Percentiles rank a stretch among this genome's conserved stretches.
phyloP scores from a whole-genome alignment of 495 filamentous ascomycete genomes.

The Rusavskia elegans region DNA sequence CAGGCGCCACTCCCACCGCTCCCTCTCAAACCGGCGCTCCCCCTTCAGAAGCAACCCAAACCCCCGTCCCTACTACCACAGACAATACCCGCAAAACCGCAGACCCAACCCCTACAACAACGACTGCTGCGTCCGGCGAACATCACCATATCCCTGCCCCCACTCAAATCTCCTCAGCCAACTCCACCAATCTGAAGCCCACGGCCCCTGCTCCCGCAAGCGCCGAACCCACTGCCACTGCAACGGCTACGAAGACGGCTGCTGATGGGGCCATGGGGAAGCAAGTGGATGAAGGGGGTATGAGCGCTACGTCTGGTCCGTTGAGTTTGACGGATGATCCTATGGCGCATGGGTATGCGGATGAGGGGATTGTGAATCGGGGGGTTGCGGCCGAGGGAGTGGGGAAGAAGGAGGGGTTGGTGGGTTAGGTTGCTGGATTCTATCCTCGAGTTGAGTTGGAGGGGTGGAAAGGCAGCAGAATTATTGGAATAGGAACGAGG shows the following conservation, averaged over 20 bases:
- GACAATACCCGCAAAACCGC: neutral
- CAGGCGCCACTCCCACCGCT: neutral
- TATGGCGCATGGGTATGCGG: conserved; percentile 7
- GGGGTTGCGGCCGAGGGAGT: neutral
- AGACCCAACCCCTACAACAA: neutral
- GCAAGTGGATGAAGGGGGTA: neutral
- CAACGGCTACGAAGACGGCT: neutral
- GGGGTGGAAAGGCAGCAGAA: too few species aligned
- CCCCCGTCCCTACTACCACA: neutral
- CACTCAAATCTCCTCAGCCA: neutral
- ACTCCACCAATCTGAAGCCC: neutral
- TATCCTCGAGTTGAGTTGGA: too few species aligned
- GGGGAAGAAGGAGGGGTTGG: neutral
- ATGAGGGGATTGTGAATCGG: neutral
- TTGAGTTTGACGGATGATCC: conserved; percentile 5
- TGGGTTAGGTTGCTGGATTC: too few species aligned
- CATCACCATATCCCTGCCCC: neutral
- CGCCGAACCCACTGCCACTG: neutral
- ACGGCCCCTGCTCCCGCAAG: neutral
- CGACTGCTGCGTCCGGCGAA: neutral
- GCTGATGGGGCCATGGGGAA: neutral
- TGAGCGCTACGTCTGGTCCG: conserved; percentile 14
- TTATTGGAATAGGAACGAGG: too few species aligned
- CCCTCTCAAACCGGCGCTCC: neutral
- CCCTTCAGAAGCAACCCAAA: too few species aligned